Conservation (phyloP, 1,139 yeast genomes). For the Lodderomyces pseudojiufengensis region DNA sequence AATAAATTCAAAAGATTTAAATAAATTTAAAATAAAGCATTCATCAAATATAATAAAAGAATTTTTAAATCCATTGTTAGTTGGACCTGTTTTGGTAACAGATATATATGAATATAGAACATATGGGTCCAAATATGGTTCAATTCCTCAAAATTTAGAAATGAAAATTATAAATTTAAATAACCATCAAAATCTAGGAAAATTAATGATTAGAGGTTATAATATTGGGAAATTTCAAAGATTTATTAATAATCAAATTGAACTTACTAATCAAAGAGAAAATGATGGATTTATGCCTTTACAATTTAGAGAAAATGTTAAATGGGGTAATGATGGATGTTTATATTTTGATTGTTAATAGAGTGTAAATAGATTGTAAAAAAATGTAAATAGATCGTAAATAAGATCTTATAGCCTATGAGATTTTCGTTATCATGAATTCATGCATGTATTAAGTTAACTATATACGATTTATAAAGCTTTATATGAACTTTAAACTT, state of each 20-base stretch:
- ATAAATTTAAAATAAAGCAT: slow-evolving; percentile 41
- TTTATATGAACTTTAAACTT: no score
- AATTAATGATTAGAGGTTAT: slow-evolving; percentile 60
- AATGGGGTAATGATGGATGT: slow-evolving; percentile 73
- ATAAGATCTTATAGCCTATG: no score
- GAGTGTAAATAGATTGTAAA: background rate
- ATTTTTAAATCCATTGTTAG: slow-evolving; percentile 39
- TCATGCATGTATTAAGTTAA: no score
- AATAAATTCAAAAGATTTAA: slow-evolving; percentile 30
- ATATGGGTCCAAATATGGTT: slow-evolving; percentile 33
- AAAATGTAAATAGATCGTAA: no score
- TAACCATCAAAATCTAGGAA: slow-evolving; percentile 41
- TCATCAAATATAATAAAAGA: slow-evolving; percentile 55
- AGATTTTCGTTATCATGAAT: no score
- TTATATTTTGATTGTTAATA: slow-evolving; percentile 38
- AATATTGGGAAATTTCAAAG: slow-evolving; percentile 50
- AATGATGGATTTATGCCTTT: slow-evolving; percentile 65
- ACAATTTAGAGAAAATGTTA: slow-evolving; percentile 48
- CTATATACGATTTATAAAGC: no score
- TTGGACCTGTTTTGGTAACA: slow-evolving; percentile 58
- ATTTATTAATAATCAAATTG: slow-evolving; percentile 16
- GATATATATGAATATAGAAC: slow-evolving; percentile 62
- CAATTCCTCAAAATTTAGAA: slow-evolving; percentile 49
- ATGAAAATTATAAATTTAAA: slow-evolving; percentile 39
- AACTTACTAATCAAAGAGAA: slow-evolving; percentile 24